Evolutionary conservation across 768 basidiomycete species (phyloP), one percentile per base, ranked within the genome.

Genomic region (Rhodosporidiobolus odoratus): DNA sequence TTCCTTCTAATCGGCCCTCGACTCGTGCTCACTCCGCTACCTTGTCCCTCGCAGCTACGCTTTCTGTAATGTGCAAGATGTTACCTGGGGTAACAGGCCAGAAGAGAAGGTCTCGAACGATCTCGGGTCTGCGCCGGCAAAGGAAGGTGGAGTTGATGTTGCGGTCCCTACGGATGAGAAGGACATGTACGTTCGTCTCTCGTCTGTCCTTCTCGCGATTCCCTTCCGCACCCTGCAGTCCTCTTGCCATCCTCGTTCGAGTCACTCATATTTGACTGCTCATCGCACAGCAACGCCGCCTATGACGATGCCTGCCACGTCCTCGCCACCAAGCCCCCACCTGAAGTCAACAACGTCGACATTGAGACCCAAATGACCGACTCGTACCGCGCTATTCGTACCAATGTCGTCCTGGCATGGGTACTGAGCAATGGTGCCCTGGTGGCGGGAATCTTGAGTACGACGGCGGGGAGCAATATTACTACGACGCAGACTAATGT

Each of bases 271-370:
- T 45, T 45, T 12, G 43, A 45, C 43, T 58, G 12, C 19, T 35
- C 25, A 58, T 25, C 58, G 3, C 15, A 13, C 48, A 88, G 92
- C 79, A 87, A 92, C 76, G 87, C 89, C 48, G 85, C 89, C 60
- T 98, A 97, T 77, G 91, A 95, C 71, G 91, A 94, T 73, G 96
- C 95, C 4, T 85, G 93, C 41, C 87, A 88, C 75, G 86, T 92
- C 4, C 80, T 98, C 60, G 84, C 84, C 23, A 85, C 85, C 17
- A 92, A 93, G 79, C 83, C 90, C 35, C 89, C 89, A 4, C 89
- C 89, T 79, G 85, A 80, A 58, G 88, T 89, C 40, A 77, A 81
- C 35, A 88, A 84, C 73, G 83, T 83, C 0, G 89, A 92, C 78
- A 76, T 78, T 38, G 78, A 81, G 68, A 89, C 88, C 6, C 76